Base-by-base conservation (phyloP, 495 filamentous ascomycete genomes). In the Hypoxylon lenormandii region DNA sequence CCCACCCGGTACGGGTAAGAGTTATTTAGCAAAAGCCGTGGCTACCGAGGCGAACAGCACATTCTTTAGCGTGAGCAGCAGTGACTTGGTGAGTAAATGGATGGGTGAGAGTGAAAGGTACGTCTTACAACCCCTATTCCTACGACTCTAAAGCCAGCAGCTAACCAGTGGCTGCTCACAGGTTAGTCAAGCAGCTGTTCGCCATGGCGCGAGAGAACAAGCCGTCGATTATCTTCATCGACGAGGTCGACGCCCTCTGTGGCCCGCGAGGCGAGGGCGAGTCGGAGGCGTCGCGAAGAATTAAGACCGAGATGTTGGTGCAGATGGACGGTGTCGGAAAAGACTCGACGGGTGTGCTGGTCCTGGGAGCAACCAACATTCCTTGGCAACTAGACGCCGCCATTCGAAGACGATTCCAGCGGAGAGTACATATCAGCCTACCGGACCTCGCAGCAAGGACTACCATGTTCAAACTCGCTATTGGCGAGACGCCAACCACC, bases 311-410 rank as follows among this genome's bases (percentile, higher is more conserved):
- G 77, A 87, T 99, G 77, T 86, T 99, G 16, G 96, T 99, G 12
- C 95, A 99, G 76, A 99, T 99, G 95, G 95, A 99, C 72, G 95
- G 95, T 78, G 95, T 99, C 3, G 96, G 96, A 42, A 92, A 93
- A 40, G 95, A 97, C 79, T 92, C 88, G 55, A 92, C 89, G 72
- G 96, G 94, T 38, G 94, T 99, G 8, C 83, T 99, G 33, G 96
- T 99, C 42, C 85, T 99, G 10, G 95, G 96, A 52, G 95, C 95
- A 57, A 99, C 95, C 47, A 99, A 99, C 76, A 98, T 99, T 73
- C 95, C 95, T 6, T 99, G 95, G 95, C 95, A 99, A 80, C 85
- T 99, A 38, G 95, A 99, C 79, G 92, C 93, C n/a, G 95, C 95
- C 60, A 98, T 99, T 73, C 88, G 96, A 58, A 87, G 95, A 76